These are phyloP conservation scores for Diacronema lutheri DNA, from an alignment of 78 protist species.

Conservation along the genomic window DNA sequence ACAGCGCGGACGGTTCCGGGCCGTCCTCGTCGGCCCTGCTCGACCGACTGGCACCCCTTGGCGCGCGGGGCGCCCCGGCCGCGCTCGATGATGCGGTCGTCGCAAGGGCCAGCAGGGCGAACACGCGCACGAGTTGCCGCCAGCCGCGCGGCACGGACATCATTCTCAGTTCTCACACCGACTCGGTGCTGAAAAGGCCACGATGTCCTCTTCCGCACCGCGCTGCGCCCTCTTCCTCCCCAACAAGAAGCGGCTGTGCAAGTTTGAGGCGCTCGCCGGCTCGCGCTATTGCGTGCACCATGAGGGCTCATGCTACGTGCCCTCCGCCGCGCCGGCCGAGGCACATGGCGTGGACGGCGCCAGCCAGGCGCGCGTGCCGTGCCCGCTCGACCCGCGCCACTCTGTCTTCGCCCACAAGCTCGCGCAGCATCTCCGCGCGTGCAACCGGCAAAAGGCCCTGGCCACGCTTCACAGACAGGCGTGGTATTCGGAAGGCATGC, in stretches of 20 bases:
- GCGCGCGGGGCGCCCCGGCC: no score
- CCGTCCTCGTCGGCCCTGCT: no score
- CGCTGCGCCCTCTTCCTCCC: neutral
- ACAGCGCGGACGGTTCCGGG: no score
- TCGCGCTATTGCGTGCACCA: neutral
- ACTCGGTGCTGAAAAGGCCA: no score
- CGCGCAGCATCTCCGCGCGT: neutral
- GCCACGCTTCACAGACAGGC: neutral
- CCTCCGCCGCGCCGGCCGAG: no score
- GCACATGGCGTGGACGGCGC: neutral
- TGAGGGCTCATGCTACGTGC: neutral
- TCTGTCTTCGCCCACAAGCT: neutral
- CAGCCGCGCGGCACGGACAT: no score
- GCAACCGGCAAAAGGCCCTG: neutral
- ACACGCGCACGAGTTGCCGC: no score
- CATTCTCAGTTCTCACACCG: no score
- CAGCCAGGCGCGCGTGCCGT: neutral
- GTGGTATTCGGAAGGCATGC: neutral
- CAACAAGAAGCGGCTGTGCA: neutral
- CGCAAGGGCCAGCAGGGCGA: no score
- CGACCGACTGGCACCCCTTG: no score
- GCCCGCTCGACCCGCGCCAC: conserved; percentile 1
- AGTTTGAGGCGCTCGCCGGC: neutral
- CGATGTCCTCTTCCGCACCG: no score
- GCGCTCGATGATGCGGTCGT: no score